Conservation (phyloP, 2,329 filamentous ascomycete genomes). For the Xylariaceae sp. region DNA sequence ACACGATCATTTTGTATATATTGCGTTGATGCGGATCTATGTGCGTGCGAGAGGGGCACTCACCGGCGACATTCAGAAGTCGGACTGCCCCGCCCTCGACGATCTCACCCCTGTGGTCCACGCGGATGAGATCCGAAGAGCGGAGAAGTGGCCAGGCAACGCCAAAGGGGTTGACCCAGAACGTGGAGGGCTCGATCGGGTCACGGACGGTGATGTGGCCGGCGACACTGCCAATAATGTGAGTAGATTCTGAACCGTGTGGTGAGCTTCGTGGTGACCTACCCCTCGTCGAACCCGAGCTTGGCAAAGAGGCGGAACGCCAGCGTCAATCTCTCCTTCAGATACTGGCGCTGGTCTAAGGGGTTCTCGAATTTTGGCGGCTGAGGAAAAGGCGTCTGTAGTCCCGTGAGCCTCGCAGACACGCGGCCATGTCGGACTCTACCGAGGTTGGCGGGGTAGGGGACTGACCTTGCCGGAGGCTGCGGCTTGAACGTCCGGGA, state of each 20-base stretch:
- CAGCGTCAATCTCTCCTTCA: conserved; percentile 50
- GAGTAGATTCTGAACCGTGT: not conserved
- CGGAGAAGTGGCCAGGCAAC: conserved; percentile 59
- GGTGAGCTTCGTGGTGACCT: conserved; percentile 1
- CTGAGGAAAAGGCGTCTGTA: conserved; percentile 6
- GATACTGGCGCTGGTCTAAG: conserved; percentile 43
- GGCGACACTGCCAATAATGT: conserved; percentile 38
- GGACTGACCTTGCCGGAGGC: conserved; percentile 10
- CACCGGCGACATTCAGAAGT: conserved; percentile 29
- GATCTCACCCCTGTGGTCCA: conserved; percentile 56
- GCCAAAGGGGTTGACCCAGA: conserved; percentile 67
- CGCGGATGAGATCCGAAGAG: conserved; percentile 62
- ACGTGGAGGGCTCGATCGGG: conserved; percentile 53
- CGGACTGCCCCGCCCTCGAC: conserved; percentile 54
- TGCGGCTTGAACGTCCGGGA: conserved; percentile 2
- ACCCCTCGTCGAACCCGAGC: conserved; percentile 52
- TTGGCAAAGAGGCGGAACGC: conserved; percentile 57
- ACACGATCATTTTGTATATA: no score
- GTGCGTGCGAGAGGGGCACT: not conserved
- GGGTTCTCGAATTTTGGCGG: conserved; percentile 21
- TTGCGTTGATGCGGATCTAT: conserved; percentile 1
- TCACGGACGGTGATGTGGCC: conserved; percentile 60
- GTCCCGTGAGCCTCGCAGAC: not conserved
- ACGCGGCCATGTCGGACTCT: no score
- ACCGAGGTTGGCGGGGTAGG: not conserved